These are phyloP conservation scores for Globisporangium recalcitrans DNA, from an alignment of 352 stramenopile species.

Conservation along the genomic window DNA sequence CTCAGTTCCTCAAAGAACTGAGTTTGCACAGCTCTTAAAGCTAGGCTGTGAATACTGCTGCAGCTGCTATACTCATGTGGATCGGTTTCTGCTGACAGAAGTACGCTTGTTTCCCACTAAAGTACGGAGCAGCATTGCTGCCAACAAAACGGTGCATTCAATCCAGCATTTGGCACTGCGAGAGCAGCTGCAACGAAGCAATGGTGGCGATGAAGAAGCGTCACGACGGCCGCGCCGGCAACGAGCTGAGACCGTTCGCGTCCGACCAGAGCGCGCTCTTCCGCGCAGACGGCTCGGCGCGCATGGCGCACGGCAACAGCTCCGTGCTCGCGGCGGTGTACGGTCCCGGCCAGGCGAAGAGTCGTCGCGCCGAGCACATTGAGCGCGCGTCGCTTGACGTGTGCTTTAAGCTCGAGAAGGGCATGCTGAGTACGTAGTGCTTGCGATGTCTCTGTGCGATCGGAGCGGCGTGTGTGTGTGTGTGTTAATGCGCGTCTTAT, in stretches of 20 bases:
- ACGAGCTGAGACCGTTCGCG: constrained; percentile 72
- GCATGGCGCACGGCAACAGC: constrained; percentile 73
- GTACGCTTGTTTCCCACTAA: not conserved
- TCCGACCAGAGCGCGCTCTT: constrained; percentile 76
- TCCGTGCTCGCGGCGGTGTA: constrained; percentile 73
- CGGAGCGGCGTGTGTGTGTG: not conserved
- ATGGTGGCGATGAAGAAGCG: constrained; percentile 42
- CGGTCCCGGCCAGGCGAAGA: constrained; percentile 70
- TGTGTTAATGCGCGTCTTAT: not conserved
- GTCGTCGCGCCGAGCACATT: constrained; percentile 58
- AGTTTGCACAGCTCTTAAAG: not conserved
- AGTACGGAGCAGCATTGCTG: constrained; percentile 3
- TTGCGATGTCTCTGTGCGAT: not conserved
- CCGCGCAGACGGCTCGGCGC: constrained; percentile 69
- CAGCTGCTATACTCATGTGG: too few relatives aligned
- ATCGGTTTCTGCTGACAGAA: too few relatives aligned
- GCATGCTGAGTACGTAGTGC: constrained; percentile 46
- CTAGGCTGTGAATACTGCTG: too few relatives aligned
- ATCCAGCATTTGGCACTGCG: not conserved
- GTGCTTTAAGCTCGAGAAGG: constrained; percentile 78
- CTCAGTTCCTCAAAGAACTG: too few relatives aligned
- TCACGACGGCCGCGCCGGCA: constrained; percentile 59
- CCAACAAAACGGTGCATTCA: constrained; percentile 6
- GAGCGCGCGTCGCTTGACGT: constrained; percentile 66
- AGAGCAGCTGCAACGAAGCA: not conserved